phyloP scores from a whole-genome alignment of 202 grass and related monocot genomes.

The Zoysia matrella region DNA sequence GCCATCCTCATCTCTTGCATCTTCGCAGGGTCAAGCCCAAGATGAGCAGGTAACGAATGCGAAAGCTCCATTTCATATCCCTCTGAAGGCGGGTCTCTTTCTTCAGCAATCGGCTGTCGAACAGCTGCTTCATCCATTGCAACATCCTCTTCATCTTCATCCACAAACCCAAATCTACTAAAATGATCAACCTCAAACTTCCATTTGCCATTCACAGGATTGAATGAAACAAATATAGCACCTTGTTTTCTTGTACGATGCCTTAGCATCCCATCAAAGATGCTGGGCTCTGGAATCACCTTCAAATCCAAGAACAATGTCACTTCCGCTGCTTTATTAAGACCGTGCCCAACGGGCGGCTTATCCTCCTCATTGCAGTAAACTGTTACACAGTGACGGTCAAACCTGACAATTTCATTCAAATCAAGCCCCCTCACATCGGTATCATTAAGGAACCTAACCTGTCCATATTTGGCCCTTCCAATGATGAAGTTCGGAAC shows the following conservation, averaged over 20 bases:
- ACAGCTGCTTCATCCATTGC: constrained; percentile 62
- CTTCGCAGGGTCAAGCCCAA: constrained; percentile 83
- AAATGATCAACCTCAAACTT: constrained; percentile 88
- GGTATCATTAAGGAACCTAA: constrained; percentile 61
- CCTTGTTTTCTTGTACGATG: constrained; percentile 60
- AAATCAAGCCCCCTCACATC: constrained; percentile 82
- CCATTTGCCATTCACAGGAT: constrained; percentile 65
- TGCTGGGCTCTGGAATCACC: constrained; percentile 20
- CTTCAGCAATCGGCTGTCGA: constrained; percentile 54
- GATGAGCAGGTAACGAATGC: constrained; percentile 89
- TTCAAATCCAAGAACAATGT: constrained; percentile 52
- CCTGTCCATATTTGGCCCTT: constrained; percentile 60
- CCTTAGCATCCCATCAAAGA: constrained; percentile 47
- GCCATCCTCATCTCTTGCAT: constrained; percentile 80
- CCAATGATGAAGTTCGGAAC: constrained; percentile 76
- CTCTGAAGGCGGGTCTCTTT: constrained; percentile 53
- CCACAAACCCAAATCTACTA: constrained; percentile 94
- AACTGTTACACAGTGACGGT: constrained; percentile 59
- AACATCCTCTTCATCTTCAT: constrained; percentile 82
- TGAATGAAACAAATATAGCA: constrained; percentile 79
- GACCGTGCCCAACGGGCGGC: constrained; percentile 69
- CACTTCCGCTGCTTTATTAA: constrained; percentile 93
- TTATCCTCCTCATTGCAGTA: constrained; percentile 75
- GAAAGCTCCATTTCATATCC: constrained; percentile 68
- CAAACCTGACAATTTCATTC: constrained; percentile 72